Evolutionary conservation across 1,139 yeast species (phyloP), one percentile per base, ranked within the genome.

Genomic region (Zygosaccharomyces sapae): DNA sequence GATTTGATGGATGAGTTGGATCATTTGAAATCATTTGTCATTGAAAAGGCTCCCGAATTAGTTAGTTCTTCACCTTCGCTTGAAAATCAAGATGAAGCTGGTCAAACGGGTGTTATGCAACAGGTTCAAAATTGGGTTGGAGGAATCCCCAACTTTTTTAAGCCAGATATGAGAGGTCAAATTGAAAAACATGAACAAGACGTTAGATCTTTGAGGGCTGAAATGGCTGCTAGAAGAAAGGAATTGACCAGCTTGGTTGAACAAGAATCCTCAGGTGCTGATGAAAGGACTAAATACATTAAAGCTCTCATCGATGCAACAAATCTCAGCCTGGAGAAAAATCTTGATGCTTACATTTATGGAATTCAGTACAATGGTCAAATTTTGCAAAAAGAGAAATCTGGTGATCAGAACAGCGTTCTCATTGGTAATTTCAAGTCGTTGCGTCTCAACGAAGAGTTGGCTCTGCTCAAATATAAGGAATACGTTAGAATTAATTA

Each of bases 381-480:
- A n/a, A 55, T 48, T 45, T 56, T 39, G 47, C 68, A 59, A 46
- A 49, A 24, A 36, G 63, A 60, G 35, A 48, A 52, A 35, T 54
- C 55, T 20, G 50, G 52, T 2, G 46, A 53, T 20, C 58, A 58
- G 2, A 54, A 55, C 27, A 41, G 44, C 10, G 62, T 63, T 2
- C 35, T 40, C 12, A 55, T 63, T 30, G 67, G 67, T 30, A 39
- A 41, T 8, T 55, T 57, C 34, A 45, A 44, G n/a, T 33, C 44
- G 10, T 38, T 56, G 27, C 38, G 37, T 2, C 47, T 59, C n/a
- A 49, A 51, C 8, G 38, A 43, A 13, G 39, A 44, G 16, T 20
- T 50, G 7, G 51, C 52, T 12, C 33, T 42, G 25, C 41, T 49
- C 2, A 51, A 53, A 36, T 59, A 54, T 39, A 39, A 56, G 12